Evolutionary conservation across 139 green algal species (phyloP).

Genomic region (Coelastrella sp.): DNA sequence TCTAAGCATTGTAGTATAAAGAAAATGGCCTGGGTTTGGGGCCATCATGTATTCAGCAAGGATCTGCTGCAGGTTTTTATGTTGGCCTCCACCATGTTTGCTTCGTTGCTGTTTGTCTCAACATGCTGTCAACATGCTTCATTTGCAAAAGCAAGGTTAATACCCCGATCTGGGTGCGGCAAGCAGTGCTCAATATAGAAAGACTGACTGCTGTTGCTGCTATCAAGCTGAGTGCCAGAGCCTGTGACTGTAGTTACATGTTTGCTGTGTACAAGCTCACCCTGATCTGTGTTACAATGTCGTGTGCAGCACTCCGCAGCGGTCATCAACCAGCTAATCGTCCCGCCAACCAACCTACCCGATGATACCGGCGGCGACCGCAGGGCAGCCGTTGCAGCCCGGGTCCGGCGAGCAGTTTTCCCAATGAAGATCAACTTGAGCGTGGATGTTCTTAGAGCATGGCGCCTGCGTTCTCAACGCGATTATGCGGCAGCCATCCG

Average conservation of each 20-base stretch:
- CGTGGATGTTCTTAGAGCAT: neutral
- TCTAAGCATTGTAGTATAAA: neutral
- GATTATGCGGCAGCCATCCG: neutral
- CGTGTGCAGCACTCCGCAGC: neutral
- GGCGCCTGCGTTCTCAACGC: neutral
- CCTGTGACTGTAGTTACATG: neutral
- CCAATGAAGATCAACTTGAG: neutral
- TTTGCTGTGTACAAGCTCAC: neutral
- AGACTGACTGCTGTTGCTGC: too few species aligned
- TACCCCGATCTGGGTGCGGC: too few species aligned
- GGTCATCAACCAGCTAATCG: constrained; percentile 3
- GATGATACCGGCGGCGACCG: too few species aligned
- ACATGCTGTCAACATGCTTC: too few species aligned
- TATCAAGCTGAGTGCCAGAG: too few species aligned
- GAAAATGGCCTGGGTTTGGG: too few species aligned
- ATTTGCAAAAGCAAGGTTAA: too few species aligned
- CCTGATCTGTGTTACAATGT: neutral
- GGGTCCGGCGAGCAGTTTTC: neutral
- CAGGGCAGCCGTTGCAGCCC: neutral
- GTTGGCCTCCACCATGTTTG: too few species aligned
- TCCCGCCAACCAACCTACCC: constrained; percentile 24
- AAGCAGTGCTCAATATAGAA: too few species aligned
- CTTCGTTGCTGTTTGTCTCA: too few species aligned
- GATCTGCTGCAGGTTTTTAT: too few species aligned
- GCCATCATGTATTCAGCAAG: too few species aligned